A percentile compares a stretch with the other conserved stretches of the same genome.
These are phyloP conservation scores for Xylaria sp. DNA, from an alignment of 2,329 filamentous ascomycete species.

Conservation along the genomic window DNA sequence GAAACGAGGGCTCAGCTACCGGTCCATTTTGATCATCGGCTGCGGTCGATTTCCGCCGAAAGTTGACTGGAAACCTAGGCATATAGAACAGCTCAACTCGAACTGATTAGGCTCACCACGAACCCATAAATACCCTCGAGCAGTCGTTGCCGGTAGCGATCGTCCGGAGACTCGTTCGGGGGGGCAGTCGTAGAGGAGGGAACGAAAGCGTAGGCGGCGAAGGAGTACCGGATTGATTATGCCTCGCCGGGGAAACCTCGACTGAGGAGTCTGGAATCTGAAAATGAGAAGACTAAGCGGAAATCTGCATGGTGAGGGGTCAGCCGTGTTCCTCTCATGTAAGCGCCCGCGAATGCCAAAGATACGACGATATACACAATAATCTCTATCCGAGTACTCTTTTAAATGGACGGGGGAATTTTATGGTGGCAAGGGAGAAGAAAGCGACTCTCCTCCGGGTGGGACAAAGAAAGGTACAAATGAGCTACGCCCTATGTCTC, in stretches of 20 bases:
- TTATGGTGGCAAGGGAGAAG: slow-evolving; percentile 16
- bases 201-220: slow-evolving; percentile 26
- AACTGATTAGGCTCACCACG: slow-evolving; percentile 36
- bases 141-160: slow-evolving; percentile 29
- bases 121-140: slow-evolving; percentile 44
- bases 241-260: slow-evolving; percentile 20
- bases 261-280: slow-evolving; percentile 14
- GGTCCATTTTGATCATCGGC: slow-evolving; percentile 64
- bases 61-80: slow-evolving; percentile 70
- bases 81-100: slow-evolving; percentile 58
- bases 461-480: slow-evolving; percentile 13
- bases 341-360: slow-evolving; percentile 40
- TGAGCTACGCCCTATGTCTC: slow-evolving; percentile 26
- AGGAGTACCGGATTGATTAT: slow-evolving; percentile 27
- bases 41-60: slow-evolving; percentile 69
- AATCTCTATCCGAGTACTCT: slow-evolving; percentile 6
- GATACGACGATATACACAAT: slow-evolving; percentile 34
- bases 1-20: slow-evolving; percentile 64
- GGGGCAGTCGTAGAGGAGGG: slow-evolving; percentile 16
- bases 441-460: background rate
- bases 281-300: slow-evolving; percentile 46
- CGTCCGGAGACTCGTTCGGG: slow-evolving; percentile 29
- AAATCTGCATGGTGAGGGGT: slow-evolving; percentile 53
- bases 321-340: slow-evolving; percentile 49
- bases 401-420: slow-evolving; percentile 15